Percentiles rank a stretch among this genome's conserved stretches.
Conservation (phyloP, 2,329 filamentous ascomycete genomes). For the Fusarium pseudograminearum region DNA sequence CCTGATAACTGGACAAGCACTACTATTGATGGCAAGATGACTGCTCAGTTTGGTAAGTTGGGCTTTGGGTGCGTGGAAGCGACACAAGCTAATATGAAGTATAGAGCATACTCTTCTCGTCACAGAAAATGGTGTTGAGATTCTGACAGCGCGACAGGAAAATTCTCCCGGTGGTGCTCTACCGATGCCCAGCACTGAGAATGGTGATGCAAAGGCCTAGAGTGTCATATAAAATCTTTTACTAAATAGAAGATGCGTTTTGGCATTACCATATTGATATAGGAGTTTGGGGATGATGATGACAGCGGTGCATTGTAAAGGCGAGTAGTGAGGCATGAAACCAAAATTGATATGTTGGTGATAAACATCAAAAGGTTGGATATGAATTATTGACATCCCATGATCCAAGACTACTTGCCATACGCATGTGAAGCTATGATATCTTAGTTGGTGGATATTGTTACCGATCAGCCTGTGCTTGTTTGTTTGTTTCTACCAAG, state of each 20-base stretch:
- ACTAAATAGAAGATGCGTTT: slow-evolving; percentile 15
- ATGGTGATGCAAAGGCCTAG: slow-evolving; percentile 30
- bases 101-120: slow-evolving; percentile 85
- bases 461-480: slow-evolving; percentile 14
- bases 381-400: slow-evolving; percentile 3
- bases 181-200: slow-evolving; percentile 61
- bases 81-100: slow-evolving; percentile 37
- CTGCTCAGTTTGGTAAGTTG: slow-evolving; percentile 87
- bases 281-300: slow-evolving; percentile 30
- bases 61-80: not conserved
- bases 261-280: slow-evolving; percentile 11
- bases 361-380: not conserved
- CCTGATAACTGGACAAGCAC: slow-evolving; percentile 99
- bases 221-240: slow-evolving; percentile 6
- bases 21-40: slow-evolving; percentile 87
- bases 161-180: slow-evolving; percentile 82
- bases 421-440: slow-evolving; percentile 18
- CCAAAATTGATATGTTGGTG: slow-evolving; percentile 17
- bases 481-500: not conserved
- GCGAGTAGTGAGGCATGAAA: slow-evolving; percentile 5
- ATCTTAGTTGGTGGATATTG: slow-evolving; percentile 17
- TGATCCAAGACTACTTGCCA: not conserved
- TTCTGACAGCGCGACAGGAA: slow-evolving; percentile 78
- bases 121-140: slow-evolving; percentile 83
- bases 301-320: slow-evolving; percentile 11